Evolutionary conservation across 2,329 filamentous ascomycete genomes (phyloP).

Genomic region (Coniochaeta hoffmannii): DNA sequence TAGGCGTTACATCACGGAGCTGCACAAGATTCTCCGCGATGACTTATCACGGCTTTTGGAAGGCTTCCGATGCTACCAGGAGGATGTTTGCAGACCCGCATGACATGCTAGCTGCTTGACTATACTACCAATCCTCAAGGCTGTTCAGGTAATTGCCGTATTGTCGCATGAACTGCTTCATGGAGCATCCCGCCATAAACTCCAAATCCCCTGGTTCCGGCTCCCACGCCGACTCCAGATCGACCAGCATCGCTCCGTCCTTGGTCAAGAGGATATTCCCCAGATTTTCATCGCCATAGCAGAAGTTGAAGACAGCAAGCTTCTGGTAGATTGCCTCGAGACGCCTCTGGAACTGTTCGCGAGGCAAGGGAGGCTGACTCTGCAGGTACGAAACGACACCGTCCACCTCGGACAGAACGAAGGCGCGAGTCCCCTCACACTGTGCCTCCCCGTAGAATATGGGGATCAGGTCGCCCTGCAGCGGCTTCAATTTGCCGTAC

Average conservation of each 20-base stretch:
- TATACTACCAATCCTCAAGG: not conserved
- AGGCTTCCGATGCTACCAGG: not conserved
- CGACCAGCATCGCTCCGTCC: not conserved
- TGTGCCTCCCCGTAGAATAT: slow-evolving; percentile 12
- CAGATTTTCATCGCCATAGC: not conserved
- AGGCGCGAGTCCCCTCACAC: slow-evolving; percentile 12
- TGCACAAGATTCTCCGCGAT: too few species aligned
- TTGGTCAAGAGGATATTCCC: not conserved
- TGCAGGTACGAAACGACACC: slow-evolving; percentile 1
- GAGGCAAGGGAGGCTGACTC: not conserved
- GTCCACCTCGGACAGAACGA: slow-evolving; percentile 16
- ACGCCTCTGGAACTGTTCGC: not conserved
- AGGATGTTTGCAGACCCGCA: not conserved
- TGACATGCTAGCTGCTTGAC: not conserved
- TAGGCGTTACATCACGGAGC: too few species aligned
- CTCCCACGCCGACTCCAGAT: slow-evolving; percentile 1
- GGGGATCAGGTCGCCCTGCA: slow-evolving; percentile 17
- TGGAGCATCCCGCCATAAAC: not conserved
- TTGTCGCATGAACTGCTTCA: not conserved
- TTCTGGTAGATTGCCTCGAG: not conserved
- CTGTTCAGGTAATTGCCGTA: not conserved
- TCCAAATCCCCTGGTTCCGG: not conserved
- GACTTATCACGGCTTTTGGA: too few species aligned
- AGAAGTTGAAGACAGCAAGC: not conserved
- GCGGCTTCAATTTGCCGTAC: slow-evolving; percentile 12